Evolutionary conservation across 306 rosid species (phyloP).

Genomic region (Cicer judaicum): DNA sequence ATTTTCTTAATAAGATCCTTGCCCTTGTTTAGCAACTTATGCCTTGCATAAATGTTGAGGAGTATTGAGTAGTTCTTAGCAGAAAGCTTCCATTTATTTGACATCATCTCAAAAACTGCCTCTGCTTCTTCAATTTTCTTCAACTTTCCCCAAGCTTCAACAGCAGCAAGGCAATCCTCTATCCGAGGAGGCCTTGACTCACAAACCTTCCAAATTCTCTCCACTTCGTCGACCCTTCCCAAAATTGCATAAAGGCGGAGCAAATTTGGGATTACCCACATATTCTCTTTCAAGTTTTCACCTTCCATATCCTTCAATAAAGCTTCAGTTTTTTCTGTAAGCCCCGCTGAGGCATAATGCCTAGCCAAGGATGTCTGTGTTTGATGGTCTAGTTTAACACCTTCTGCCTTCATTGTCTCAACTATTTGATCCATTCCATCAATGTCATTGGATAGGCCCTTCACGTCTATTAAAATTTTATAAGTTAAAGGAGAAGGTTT

Average conservation of each 20-base stretch:
- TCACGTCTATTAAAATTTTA: conserved; percentile 64
- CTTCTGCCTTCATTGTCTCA: conserved; percentile 78
- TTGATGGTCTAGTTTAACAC: conserved; percentile 54
- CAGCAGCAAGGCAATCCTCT: conserved; percentile 61
- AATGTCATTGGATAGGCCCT: conserved; percentile 67
- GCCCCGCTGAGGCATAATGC: conserved; percentile 69
- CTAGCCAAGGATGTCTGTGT: conserved; percentile 52
- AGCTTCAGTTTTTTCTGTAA: conserved; percentile 66
- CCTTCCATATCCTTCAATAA: conserved; percentile 75
- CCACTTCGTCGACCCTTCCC: conserved; percentile 73
- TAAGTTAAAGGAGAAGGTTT: conserved; percentile 66
- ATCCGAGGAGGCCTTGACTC: conserved; percentile 52
- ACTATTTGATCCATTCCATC: conserved; percentile 77
- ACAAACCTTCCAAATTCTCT: conserved; percentile 71
- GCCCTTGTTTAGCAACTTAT: conserved; percentile 72
- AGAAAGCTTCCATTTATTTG: conserved; percentile 53
- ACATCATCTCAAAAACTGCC: conserved; percentile 62
- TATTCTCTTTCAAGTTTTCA: conserved; percentile 49
- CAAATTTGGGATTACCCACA: conserved; percentile 47
- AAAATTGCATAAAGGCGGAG: conserved; percentile 67
- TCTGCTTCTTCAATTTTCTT: conserved; percentile 73
- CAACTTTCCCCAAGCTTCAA: conserved; percentile 79
- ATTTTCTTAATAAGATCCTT: conserved; percentile 71
- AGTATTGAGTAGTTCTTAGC: conserved; percentile 54
- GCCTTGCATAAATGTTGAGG: conserved; percentile 58